These are phyloP conservation scores for Adansonia madagascariensis DNA, from an alignment of 441 rosid genomes.

Conservation along the genomic window DNA sequence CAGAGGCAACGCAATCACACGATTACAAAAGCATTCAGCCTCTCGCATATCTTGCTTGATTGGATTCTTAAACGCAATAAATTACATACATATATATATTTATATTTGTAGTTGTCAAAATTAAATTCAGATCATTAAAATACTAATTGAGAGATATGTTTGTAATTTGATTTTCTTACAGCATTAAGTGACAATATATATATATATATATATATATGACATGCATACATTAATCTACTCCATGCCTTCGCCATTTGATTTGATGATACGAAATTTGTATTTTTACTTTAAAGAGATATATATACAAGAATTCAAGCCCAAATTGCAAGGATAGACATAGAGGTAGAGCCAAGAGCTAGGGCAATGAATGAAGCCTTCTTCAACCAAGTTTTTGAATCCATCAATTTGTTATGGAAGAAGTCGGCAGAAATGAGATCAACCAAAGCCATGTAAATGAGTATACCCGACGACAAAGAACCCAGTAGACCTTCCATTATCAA, in stretches of 20 bases:
- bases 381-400: conserved; percentile 56
- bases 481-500: conserved; percentile 83
- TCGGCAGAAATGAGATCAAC: conserved; percentile 90
- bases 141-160: not conserved
- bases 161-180: not conserved
- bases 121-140: not conserved
- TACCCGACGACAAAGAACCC: conserved; percentile 80
- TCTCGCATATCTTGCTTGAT: not conserved
- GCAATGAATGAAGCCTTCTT: conserved; percentile 77
- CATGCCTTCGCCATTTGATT: not conserved
- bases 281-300: not conserved
- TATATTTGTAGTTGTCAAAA: not conserved
- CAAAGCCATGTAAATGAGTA: conserved; percentile 88
- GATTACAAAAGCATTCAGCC: not conserved
- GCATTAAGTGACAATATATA: not conserved
- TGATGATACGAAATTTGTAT: not conserved
- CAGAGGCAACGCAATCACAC: not conserved
- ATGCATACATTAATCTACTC: not conserved
- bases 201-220: not conserved
- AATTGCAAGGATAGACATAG: conserved; percentile 90
- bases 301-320: conserved; percentile 60
- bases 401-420: conserved; percentile 88
- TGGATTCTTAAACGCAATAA: no score
- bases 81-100: no score
- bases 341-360: conserved; percentile 65